Evolutionary conservation across 1,284 basidiomycete genomes (phyloP), one percentile per base, ranked within the genome.

Genomic region (Ceratobasidium sp.): DNA sequence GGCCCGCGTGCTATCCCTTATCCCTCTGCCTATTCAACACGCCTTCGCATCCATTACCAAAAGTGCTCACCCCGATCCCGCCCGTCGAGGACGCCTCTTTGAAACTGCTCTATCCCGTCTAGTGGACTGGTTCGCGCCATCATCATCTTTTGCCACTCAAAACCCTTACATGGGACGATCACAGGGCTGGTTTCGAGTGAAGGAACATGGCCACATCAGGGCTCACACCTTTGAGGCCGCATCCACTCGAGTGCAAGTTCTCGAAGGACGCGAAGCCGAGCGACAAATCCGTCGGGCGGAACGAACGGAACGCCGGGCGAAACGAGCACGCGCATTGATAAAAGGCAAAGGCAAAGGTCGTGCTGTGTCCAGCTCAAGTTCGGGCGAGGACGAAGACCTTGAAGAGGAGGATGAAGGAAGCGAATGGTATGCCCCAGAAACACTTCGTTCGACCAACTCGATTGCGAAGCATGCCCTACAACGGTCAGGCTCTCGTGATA

Each of bases 381-480:
- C 44, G 83, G 84, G 84, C 73, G 83, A 81, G 3, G 81, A 82
- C 57, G 81, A 84, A 35, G 87, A 89, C 54, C 83, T 89, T 81
- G 88, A 90, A 78, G 87, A 89, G 81, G 88, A 90, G 78, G 87
- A 89, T 66, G 87, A 90, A 76, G 89, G 90, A 33, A 87, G 88
- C 73, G 96, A 98, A 84, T 77, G 75, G 75, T 77, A 77, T 50
- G 75, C 75, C 18, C 75, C 75, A 59, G 75, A 77, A 44, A 83
- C 88, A 6, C 90, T 98, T 41, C 87, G 91, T 50, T 93, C 91
- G 65, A 87, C 90, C 30, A 95, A 96, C 82, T 96, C 94, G 79
- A 87, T 98, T 55, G 95, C 96, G 92, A 96, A 96, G 82, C 95
- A 96, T 82, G 92, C 92, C 0, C 85, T 97, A 18, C 92, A 93